Conservation (phyloP, 164 flowering plant species). For the Liquidambar formosana region DNA sequence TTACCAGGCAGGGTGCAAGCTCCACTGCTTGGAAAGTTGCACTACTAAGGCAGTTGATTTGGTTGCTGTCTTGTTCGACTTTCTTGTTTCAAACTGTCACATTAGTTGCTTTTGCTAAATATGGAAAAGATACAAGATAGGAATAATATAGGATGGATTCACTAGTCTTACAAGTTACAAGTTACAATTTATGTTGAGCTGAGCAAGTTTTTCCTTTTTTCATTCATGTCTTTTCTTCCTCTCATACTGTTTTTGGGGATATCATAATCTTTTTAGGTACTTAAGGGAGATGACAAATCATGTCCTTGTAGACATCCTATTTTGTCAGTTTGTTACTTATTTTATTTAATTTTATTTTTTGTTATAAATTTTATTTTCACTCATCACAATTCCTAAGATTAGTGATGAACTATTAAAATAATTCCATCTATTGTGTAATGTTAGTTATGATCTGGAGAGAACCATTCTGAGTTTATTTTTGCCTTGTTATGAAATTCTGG, state of each 20-base stretch:
- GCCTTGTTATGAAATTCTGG: too few relatives aligned
- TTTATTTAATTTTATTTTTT: not conserved
- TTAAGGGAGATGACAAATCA: too few relatives aligned
- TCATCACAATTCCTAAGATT: slow-evolving; percentile 1
- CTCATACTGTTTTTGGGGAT: not conserved
- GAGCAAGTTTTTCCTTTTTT: not conserved
- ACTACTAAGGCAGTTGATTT: not conserved
- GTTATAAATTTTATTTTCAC: not conserved
- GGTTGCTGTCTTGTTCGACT: not conserved
- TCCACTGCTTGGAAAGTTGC: not conserved
- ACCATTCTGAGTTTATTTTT: not conserved
- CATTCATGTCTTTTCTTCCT: not conserved
- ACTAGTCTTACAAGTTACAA: too few relatives aligned
- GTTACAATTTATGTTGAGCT: too few relatives aligned
- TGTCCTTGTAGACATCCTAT: too few relatives aligned
- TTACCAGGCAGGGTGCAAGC: not conserved
- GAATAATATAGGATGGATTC: too few relatives aligned
- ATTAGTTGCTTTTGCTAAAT: too few relatives aligned
- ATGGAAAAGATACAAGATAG: too few relatives aligned
- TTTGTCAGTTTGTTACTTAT: too few relatives aligned
- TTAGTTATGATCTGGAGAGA: not conserved
- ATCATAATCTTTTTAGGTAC: too few relatives aligned
- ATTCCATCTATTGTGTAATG: not conserved
- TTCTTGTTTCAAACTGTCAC: not conserved
- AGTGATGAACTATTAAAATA: not conserved